These are phyloP conservation scores for Berberis thunbergii DNA, from an alignment of 164 flowering plant genomes.

Conservation along the genomic window DNA sequence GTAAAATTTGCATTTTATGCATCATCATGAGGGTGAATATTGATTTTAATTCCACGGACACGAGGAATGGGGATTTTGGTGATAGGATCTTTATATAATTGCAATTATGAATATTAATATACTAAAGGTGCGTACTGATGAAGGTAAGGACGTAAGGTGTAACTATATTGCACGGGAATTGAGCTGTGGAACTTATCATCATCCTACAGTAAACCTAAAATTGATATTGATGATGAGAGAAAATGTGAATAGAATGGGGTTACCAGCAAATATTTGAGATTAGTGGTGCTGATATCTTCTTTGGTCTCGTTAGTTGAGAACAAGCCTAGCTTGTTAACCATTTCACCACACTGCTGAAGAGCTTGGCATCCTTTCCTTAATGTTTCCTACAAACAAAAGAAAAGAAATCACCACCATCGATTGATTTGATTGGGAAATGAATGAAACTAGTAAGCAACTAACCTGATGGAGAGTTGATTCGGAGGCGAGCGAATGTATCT, in stretches of 20 bases:
- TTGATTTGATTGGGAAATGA: background rate
- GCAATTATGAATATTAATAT: too few species aligned
- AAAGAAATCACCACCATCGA: background rate
- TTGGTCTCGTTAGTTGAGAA: conserved; percentile 86
- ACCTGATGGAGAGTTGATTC: conserved; percentile 71
- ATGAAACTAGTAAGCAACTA: background rate
- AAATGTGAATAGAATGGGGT: background rate
- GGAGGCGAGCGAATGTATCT: conserved; percentile 48
- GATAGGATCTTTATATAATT: too few species aligned
- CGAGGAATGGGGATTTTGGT: too few species aligned
- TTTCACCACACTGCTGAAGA: conserved; percentile 70
- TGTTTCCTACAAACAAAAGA: conserved; percentile 32
- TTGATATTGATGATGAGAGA: too few species aligned
- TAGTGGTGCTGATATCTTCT: conserved; percentile 83
- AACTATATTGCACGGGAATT: background rate
- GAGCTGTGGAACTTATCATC: background rate
- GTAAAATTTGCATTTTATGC: too few species aligned
- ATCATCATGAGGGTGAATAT: too few species aligned
- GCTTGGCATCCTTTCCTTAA: conserved; percentile 54
- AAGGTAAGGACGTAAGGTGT: background rate
- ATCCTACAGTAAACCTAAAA: background rate
- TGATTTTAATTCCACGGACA: too few species aligned
- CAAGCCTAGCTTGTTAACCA: conserved; percentile 74
- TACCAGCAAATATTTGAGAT: conserved; percentile 88
- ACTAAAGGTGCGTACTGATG: background rate